These are phyloP conservation scores for Arachnomyces sp. DNA, from an alignment of 2,329 filamentous ascomycete species.

Conservation along the genomic window DNA sequence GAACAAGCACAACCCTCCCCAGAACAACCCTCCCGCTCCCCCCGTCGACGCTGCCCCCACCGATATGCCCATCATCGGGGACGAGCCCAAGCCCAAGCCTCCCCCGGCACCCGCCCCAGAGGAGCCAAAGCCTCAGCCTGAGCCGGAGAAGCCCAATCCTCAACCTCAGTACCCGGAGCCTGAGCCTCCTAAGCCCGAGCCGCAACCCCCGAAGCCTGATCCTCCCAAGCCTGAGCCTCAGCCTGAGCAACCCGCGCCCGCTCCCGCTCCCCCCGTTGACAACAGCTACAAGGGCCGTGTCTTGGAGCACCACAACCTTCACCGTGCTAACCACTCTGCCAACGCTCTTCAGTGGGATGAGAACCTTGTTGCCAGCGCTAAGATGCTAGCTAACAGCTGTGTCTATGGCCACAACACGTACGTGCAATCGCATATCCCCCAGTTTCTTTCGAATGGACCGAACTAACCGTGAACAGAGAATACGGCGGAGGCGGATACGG, in stretches of 20 bases:
- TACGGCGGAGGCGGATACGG: slow-evolving; percentile 61
- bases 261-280: slow-evolving; percentile 9
- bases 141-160: not conserved
- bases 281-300: slow-evolving; percentile 27
- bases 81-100: slow-evolving; percentile 5
- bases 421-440: slow-evolving; percentile 27
- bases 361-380: slow-evolving; percentile 56
- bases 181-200: slow-evolving; percentile 1
- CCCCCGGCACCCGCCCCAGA: not conserved
- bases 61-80: slow-evolving; percentile 2
- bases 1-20: slow-evolving; percentile 5
- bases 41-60: slow-evolving; percentile 8
- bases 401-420: slow-evolving; percentile 69
- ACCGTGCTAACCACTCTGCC: slow-evolving; percentile 74
- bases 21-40: slow-evolving; percentile 13
- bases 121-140: not conserved
- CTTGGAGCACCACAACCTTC: slow-evolving; percentile 72
- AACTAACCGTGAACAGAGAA: not conserved
- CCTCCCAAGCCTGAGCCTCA: slow-evolving; percentile 5
- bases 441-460: slow-evolving; percentile 6
- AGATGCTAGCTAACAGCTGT: slow-evolving; percentile 56
- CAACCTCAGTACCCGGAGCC: not conserved
- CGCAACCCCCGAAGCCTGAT: slow-evolving; percentile 4
- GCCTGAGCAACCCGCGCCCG: slow-evolving; percentile 3
- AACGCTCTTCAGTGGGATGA: slow-evolving; percentile 56